A percentile compares a stretch with the other conserved stretches of the same genome.
These are phyloP conservation scores for Orbilia brochopaga DNA, from an alignment of 2,329 filamentous ascomycete species.

Conservation along the genomic window DNA sequence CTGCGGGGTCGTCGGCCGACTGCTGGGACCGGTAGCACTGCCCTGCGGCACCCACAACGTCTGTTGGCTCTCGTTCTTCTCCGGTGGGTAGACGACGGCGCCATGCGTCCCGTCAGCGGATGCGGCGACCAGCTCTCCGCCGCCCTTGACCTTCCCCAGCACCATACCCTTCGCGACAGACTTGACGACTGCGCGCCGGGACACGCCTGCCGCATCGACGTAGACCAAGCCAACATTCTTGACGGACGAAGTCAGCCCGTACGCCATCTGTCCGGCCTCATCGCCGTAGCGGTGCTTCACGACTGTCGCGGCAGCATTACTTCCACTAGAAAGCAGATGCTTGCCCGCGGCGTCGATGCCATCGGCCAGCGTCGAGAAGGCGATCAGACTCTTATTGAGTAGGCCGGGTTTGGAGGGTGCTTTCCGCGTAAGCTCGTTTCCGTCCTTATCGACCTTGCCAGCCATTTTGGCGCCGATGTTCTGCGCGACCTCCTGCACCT, in stretches of 20 bases:
- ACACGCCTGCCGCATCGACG: constrained; percentile 93
- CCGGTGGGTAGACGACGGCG: constrained; percentile 55
- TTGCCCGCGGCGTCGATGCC: constrained; percentile 87
- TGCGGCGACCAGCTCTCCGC: constrained; percentile 75
- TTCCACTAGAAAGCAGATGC: constrained; percentile 74
- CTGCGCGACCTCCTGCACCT: constrained; percentile 82
- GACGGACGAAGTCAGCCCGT: constrained; percentile 78
- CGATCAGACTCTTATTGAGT: constrained; percentile 94
- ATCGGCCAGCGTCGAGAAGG: constrained; percentile 91
- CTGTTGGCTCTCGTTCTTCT: constrained; percentile 49
- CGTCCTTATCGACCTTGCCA: constrained; percentile 64
- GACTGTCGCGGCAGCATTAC: constrained; percentile 79
- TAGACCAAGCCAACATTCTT: constrained; percentile 98
- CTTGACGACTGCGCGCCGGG: constrained; percentile 85
- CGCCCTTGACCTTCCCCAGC: constrained; percentile 76
- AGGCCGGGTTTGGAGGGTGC: constrained; percentile 79
- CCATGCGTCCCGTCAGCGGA: constrained; percentile 64
- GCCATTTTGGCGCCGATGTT: constrained; percentile 81
- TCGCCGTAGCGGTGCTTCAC: constrained; percentile 87
- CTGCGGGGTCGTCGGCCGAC: constrained; percentile 34
- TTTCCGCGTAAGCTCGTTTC: constrained; percentile 60
- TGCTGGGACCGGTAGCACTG: constrained; percentile 26
- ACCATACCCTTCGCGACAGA: constrained; percentile 97
- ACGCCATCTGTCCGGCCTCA: constrained; percentile 80
- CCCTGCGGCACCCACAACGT: constrained; percentile 44